Conservation (phyloP, 83 land plant species). For the Picea mariana region DNA sequence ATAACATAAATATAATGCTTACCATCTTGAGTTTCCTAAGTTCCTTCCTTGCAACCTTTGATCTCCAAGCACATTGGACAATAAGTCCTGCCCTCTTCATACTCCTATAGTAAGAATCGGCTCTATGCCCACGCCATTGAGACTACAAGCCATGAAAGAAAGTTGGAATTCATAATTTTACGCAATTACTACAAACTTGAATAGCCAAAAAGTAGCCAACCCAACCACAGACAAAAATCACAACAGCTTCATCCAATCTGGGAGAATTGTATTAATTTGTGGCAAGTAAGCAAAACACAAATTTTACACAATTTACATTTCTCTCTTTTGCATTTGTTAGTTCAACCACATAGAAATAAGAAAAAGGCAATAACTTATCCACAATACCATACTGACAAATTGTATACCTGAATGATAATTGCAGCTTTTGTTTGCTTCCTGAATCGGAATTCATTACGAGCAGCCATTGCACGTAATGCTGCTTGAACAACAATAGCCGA, state of each 20-base stretch:
- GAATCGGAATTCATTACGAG: slow-evolving; percentile 54
- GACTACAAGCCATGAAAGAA: slow-evolving; percentile 37
- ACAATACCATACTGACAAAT: background rate
- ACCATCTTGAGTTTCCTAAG: slow-evolving; percentile 77
- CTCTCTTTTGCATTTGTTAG: background rate
- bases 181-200: background rate
- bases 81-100: slow-evolving; percentile 55
- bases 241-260: background rate
- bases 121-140: slow-evolving; percentile 55
- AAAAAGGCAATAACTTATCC: background rate
- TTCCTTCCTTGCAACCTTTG: slow-evolving; percentile 66
- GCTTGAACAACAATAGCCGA: slow-evolving; percentile 67
- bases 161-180: background rate
- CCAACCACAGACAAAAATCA: background rate
- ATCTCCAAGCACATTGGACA: slow-evolving; percentile 81
- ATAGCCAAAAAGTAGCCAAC: background rate
- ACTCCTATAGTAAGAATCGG: slow-evolving; percentile 34
- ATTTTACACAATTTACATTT: background rate
- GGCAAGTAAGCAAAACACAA: background rate
- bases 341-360: background rate
- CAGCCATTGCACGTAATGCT: slow-evolving; percentile 68
- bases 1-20: slow-evolving; percentile 9
- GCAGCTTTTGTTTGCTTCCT: slow-evolving; percentile 70
- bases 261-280: background rate
- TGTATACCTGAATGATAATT: slow-evolving; percentile 65